Evolutionary conservation across 805 yeast genomes (phyloP).

Genomic region (Zygosaccharomyces rouxii): DNA sequence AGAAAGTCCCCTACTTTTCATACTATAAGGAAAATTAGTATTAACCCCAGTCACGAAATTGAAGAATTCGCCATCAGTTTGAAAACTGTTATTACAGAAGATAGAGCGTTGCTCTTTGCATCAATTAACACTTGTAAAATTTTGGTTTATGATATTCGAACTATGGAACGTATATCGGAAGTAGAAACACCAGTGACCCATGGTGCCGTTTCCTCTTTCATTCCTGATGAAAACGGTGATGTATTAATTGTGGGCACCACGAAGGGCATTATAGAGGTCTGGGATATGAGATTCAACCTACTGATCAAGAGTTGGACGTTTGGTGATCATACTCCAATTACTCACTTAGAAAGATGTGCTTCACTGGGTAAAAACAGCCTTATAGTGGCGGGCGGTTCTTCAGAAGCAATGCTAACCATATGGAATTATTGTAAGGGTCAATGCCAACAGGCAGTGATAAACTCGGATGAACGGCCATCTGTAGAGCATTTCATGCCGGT

Average conservation of each 20-base stretch:
- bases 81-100: constrained; percentile 39
- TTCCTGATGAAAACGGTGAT: constrained; percentile 46
- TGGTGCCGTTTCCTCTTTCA: constrained; percentile 63
- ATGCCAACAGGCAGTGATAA: constrained; percentile 45
- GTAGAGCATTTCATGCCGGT: constrained; percentile 19
- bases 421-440: constrained; percentile 71
- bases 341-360: constrained; percentile 41
- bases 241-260: constrained; percentile 77
- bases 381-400: constrained; percentile 65
- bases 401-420: constrained; percentile 53
- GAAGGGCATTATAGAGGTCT: constrained; percentile 66
- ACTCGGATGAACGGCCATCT: constrained; percentile 24
- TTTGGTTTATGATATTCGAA: constrained; percentile 52
- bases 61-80: constrained; percentile 45
- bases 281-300: constrained; percentile 73
- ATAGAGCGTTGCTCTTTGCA: constrained; percentile 43
- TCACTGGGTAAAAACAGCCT: constrained; percentile 36
- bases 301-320: constrained; percentile 61
- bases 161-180: constrained; percentile 41
- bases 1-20: constrained; percentile 17
- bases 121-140: constrained; percentile 53
- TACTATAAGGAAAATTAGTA: constrained; percentile 23
- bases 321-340: constrained; percentile 47
- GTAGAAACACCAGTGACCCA: constrained; percentile 55
- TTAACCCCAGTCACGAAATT: constrained; percentile 19